Evolutionary conservation across 805 yeast species (phyloP).

Genomic region (Groenewaldozyma tartarivorans): DNA sequence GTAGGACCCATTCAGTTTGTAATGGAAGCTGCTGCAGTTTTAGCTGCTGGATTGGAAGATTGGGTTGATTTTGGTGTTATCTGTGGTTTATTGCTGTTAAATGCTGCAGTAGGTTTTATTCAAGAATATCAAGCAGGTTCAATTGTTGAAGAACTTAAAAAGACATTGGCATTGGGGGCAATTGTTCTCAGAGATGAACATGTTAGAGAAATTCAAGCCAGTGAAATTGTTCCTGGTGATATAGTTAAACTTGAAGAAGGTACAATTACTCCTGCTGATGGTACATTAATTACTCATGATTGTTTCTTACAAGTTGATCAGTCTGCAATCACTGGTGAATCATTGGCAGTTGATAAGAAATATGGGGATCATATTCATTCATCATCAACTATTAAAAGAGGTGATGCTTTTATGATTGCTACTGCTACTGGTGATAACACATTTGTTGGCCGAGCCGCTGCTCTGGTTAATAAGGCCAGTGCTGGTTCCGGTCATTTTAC

Average conservation of each 20-base stretch:
- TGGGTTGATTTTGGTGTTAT: constrained; percentile 99
- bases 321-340: constrained; percentile 97
- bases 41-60: constrained; percentile 94
- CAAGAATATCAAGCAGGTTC: constrained; percentile 99
- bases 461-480: constrained; percentile 88
- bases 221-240: constrained; percentile 93
- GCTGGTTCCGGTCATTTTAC: constrained; percentile 94
- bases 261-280: constrained; percentile 87
- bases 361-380: constrained; percentile 82
- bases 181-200: constrained; percentile 76
- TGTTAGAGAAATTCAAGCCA: constrained; percentile 64
- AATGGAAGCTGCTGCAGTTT: constrained; percentile 91
- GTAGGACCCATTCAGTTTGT: constrained; percentile 95
- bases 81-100: constrained; percentile 73
- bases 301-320: constrained; percentile 87
- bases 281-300: constrained; percentile 79
- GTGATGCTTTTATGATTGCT: constrained; percentile 90
- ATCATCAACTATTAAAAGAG: constrained; percentile 90
- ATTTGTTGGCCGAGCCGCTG: constrained; percentile 95
- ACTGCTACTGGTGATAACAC: constrained; percentile 94
- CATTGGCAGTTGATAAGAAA: constrained; percentile 88
- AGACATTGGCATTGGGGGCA: constrained; percentile 88
- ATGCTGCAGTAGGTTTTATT: constrained; percentile 90
- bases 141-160: constrained; percentile 92
- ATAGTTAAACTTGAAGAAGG: constrained; percentile 88